Percentiles rank a stretch among this genome's conserved stretches.
Conservation (phyloP, 2,329 filamentous ascomycete genomes). For the Neofusicoccum sp. region DNA sequence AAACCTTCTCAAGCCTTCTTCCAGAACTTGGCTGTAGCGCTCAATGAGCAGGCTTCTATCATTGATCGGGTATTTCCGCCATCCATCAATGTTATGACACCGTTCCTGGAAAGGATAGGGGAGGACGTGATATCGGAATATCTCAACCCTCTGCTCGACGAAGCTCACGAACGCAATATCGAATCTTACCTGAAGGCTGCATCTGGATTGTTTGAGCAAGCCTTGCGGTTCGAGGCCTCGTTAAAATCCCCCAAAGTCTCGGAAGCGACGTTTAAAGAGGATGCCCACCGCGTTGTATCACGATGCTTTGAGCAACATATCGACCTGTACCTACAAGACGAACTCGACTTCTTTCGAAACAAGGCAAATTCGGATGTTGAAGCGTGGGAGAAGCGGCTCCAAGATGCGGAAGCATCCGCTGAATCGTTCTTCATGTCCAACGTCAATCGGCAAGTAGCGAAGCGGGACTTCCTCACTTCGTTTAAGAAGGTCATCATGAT, state of each 20-base stretch:
- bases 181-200: slow-evolving; percentile 83
- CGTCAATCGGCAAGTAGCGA: slow-evolving; percentile 90
- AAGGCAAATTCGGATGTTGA: slow-evolving; percentile 76
- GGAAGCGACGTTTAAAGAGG: slow-evolving; percentile 62
- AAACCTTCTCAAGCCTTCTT: slow-evolving; percentile 84
- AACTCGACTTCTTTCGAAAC: slow-evolving; percentile 81
- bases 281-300: slow-evolving; percentile 68
- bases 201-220: slow-evolving; percentile 85
- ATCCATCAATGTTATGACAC: slow-evolving; percentile 69
- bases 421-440: slow-evolving; percentile 97
- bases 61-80: slow-evolving; percentile 83
- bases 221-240: slow-evolving; percentile 73
- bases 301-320: slow-evolving; percentile 87
- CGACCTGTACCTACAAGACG: slow-evolving; percentile 90
- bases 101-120: slow-evolving; percentile 78
- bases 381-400: slow-evolving; percentile 88
- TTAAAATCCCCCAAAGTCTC: slow-evolving; percentile 68
- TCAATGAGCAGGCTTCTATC: slow-evolving; percentile 80
- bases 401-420: slow-evolving; percentile 84
- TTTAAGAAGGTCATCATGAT: slow-evolving; percentile 99
- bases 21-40: slow-evolving; percentile 68
- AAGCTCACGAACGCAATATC: slow-evolving; percentile 75
- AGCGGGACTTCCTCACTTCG: slow-evolving; percentile 92
- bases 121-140: slow-evolving; percentile 86
- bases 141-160: slow-evolving; percentile 81